These are phyloP conservation scores for Linum tenue DNA, from an alignment of 345 rosid species.

Conservation along the genomic window DNA sequence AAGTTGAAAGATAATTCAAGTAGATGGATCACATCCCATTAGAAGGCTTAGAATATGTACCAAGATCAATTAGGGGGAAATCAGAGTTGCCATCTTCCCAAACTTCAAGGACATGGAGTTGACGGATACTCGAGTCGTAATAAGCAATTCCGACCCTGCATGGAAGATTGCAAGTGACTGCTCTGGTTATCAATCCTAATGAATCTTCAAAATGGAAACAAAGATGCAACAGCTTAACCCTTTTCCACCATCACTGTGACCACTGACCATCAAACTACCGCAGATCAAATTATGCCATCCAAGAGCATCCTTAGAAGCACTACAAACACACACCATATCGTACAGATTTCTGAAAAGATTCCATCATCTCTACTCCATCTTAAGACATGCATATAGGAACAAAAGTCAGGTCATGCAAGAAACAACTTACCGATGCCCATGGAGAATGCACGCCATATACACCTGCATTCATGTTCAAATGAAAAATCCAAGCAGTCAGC, in stretches of 20 bases:
- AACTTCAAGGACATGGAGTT: constrained; percentile 82
- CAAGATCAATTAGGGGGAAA: constrained; percentile 69
- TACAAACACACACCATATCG: not conserved
- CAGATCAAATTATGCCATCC: not conserved
- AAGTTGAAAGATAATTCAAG: constrained; percentile 1
- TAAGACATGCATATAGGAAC: not conserved
- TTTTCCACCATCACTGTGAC: constrained; percentile 1
- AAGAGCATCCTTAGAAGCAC: not conserved
- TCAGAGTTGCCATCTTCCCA: constrained; percentile 83
- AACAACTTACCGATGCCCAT: constrained; percentile 58
- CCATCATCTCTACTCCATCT: not conserved
- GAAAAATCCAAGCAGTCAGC: not conserved
- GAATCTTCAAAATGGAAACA: not conserved
- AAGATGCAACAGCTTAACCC: not conserved
- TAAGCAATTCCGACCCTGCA: constrained; percentile 81
- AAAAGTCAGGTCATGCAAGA: constrained; percentile 7
- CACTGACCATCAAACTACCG: not conserved
- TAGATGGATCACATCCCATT: constrained; percentile 4
- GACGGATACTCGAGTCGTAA: constrained; percentile 69
- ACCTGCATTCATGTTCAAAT: constrained; percentile 49
- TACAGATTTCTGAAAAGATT: not conserved
- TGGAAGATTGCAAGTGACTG: not conserved
- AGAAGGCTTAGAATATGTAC: constrained; percentile 27
- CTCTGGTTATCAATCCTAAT: not conserved
- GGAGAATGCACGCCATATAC: constrained; percentile 84